Conservation (phyloP, 768 basidiomycete species). For the Mycena maculata region DNA sequence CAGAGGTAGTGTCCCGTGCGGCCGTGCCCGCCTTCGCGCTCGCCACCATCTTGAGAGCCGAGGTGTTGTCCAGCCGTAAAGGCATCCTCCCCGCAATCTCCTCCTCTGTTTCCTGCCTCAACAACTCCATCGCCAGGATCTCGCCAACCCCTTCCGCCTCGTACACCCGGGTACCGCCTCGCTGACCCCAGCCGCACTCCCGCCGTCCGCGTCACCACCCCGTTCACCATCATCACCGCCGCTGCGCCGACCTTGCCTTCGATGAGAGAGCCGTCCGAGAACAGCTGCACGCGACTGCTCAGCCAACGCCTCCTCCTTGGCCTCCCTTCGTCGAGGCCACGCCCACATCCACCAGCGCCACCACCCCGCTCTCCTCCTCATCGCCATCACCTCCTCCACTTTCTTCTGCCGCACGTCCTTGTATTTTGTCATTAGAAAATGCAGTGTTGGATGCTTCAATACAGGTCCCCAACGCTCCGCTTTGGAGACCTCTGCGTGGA, state of each 20-base stretch:
- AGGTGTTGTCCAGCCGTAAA: neutral
- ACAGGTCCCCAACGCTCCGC: constrained; percentile 15
- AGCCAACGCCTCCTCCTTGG: constrained; percentile 3
- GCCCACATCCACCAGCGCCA: neutral
- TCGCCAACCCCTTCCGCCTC: constrained; percentile 1
- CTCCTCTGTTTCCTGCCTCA: neutral
- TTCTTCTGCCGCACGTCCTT: neutral
- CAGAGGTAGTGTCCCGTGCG: neutral
- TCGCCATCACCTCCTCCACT: constrained; percentile 21
- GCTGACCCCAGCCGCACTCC: neutral
- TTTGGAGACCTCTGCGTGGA: constrained; percentile 19
- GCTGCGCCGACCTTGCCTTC: constrained; percentile 32
- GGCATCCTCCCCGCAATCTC: neutral
- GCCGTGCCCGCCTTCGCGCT: neutral
- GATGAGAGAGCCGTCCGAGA: constrained; percentile 34
- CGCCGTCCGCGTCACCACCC: neutral
- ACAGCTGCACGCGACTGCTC: constrained; percentile 26
- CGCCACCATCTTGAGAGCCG: neutral
- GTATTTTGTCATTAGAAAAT: constrained; percentile 1
- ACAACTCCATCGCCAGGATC: neutral
- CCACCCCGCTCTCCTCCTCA: neutral
- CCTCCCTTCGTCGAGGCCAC: constrained; percentile 22
- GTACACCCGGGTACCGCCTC: neutral
- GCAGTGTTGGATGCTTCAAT: constrained; percentile 18
- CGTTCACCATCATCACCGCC: neutral